phyloP scores from a whole-genome alignment of 805 yeast genomes.

The Pichia heedii region DNA sequence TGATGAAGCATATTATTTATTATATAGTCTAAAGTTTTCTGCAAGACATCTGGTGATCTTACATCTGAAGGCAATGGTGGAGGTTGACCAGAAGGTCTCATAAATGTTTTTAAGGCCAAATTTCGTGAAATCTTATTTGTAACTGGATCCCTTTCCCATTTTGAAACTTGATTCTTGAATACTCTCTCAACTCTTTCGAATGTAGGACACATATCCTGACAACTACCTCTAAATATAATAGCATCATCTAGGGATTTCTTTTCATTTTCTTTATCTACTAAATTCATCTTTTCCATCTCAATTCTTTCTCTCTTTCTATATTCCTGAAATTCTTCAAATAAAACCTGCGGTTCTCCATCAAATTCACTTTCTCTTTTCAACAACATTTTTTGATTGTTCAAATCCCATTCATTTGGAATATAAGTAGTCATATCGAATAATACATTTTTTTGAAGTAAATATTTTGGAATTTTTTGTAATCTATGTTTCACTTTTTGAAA shows the following conservation, averaged over 20 bases:
- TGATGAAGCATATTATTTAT: constrained; percentile 52
- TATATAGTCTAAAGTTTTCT: constrained; percentile 60
- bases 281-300: constrained; percentile 69
- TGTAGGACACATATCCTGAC: constrained; percentile 90
- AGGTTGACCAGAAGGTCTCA: constrained; percentile 97
- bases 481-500: constrained; percentile 18
- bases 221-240: constrained; percentile 77
- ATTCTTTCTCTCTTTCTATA: constrained; percentile 68
- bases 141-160: constrained; percentile 60
- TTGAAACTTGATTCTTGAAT: constrained; percentile 77
- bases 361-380: constrained; percentile 36
- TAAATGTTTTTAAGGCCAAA: constrained; percentile 81
- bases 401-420: constrained; percentile 56
- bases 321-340: constrained; percentile 66
- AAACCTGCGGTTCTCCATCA: constrained; percentile 50
- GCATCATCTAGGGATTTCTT: constrained; percentile 84
- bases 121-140: constrained; percentile 47
- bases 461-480: constrained; percentile 21
- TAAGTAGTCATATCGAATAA: constrained; percentile 28
- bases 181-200: constrained; percentile 85
- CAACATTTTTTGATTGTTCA: constrained; percentile 59
- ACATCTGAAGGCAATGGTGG: constrained; percentile 98
- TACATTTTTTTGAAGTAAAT: constrained; percentile 25
- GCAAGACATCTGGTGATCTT: constrained; percentile 76
- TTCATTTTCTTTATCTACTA: constrained; percentile 81